Evolutionary conservation across 208 protist genomes (phyloP).

Genomic region (Trypanosoma scelopori): DNA sequence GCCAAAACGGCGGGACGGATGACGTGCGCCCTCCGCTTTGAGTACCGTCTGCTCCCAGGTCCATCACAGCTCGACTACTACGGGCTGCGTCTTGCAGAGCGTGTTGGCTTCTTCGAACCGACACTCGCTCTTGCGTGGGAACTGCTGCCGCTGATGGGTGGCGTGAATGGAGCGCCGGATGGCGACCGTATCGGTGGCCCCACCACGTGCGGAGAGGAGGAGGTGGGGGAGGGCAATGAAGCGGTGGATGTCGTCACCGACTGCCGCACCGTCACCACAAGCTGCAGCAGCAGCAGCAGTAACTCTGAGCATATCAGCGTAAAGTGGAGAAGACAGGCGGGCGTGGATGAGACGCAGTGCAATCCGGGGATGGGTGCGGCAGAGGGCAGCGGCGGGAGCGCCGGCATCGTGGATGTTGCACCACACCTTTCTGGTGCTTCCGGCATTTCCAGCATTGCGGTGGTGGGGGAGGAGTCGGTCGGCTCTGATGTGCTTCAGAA

Average conservation of each 20-base stretch:
- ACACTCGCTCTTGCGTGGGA: slow-evolving; percentile 38
- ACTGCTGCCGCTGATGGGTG: slow-evolving; percentile 23
- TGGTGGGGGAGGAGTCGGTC: not conserved
- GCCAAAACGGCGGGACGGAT: not conserved
- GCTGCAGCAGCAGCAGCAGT: not conserved
- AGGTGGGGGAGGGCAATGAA: not conserved
- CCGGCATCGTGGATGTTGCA: not conserved
- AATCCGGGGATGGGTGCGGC: not conserved
- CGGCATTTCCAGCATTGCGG: slow-evolving; percentile 10
- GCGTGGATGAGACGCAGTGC: not conserved
- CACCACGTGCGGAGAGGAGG: not conserved
- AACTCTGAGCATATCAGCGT: no score
- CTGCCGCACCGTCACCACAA: not conserved
- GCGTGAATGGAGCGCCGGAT: not conserved
- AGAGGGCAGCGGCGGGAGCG: not conserved
- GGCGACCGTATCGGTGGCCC: not conserved
- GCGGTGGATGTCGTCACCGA: not conserved
- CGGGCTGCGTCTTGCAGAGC: slow-evolving; percentile 53
- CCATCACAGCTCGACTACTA: slow-evolving; percentile 55
- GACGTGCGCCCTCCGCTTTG: slow-evolving; percentile 23
- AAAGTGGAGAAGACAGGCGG: not conserved
- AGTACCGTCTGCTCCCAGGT: slow-evolving; percentile 46
- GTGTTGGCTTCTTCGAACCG: slow-evolving; percentile 46
- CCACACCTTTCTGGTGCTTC: slow-evolving; percentile 7
- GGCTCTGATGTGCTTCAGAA: not conserved